Percentiles rank a stretch among this genome's conserved stretches.
Evolutionary conservation across 140 eudicot genomes (phyloP).

Genomic region (Oenanthe javanica): DNA sequence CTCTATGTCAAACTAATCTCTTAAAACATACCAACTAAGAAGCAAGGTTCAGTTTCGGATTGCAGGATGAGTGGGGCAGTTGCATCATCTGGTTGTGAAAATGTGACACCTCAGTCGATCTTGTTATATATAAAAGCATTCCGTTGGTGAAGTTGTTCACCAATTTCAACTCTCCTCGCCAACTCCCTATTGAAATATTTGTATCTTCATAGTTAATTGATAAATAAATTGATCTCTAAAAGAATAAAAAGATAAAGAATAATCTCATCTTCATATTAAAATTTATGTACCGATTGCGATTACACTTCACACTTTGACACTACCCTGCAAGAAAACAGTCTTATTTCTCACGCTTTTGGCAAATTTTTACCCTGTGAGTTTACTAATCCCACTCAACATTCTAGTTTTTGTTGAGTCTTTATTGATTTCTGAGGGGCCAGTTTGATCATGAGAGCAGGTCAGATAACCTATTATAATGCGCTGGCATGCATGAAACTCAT

Average conservation of each 20-base stretch:
- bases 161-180: constrained; percentile 5
- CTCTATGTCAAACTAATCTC: background rate
- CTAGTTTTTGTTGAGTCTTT: background rate
- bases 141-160: background rate
- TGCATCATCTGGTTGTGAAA: background rate
- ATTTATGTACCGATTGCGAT: background rate
- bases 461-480: background rate
- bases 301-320: background rate
- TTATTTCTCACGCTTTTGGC: background rate
- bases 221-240: too few relatives aligned
- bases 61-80: background rate
- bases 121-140: too few relatives aligned
- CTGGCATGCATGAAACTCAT: constrained; percentile 4
- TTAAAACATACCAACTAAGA: background rate
- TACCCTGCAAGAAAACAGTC: background rate
- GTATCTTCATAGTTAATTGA: too few relatives aligned
- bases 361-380: background rate
- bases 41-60: background rate
- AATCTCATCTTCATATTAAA: too few relatives aligned
- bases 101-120: background rate
- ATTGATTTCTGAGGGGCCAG: background rate
- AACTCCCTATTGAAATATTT: background rate
- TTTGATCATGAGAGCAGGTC: constrained; percentile 3
- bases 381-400: background rate
- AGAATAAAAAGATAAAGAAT: too few relatives aligned